Evolutionary conservation across 306 rosid genomes (phyloP), one percentile per base, ranked within the genome.

Genomic region (Cicer yamashitae): DNA sequence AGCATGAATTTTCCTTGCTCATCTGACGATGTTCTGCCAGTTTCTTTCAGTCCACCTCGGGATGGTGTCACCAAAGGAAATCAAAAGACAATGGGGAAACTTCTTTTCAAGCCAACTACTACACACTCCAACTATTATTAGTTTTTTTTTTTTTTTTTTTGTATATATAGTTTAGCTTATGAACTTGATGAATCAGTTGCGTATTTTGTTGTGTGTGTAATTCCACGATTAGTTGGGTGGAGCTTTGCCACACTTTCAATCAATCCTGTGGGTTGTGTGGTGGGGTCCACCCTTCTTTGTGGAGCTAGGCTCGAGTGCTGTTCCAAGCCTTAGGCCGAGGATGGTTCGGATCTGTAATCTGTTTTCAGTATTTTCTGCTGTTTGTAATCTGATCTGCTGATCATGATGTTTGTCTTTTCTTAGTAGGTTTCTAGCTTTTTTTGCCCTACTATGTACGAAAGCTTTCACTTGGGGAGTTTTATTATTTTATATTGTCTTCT

Each of bases 211-310:
- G 5, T 7, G 37, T 9, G 50, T 8, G 3, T 44, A 11, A 71
- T 71, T 54, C 66, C 51, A 50, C 7, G 10, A 12, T 7, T 40
- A 7, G 74, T 72, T 20, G 76, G 92, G 92, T 90, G 89, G 96
- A 84, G 75, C 82, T 52, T 73, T 85, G 91, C 96, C 90, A 90
- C 92, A 25, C 30, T 25, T 25, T 25, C 30, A 25, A 25, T 25
- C 30, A 25, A 25, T 25, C 30, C 30, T 25, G 3, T 25, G 65
- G 82, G 51, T 43, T 71, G 78, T 89, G 96, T 90, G 88, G 85
- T 79, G 66, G 83, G 90, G 62, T 88, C 92, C 96, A 88, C 90
- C 96, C 69, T 73, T 68, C 59, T 53, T 25, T n/a, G 58, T 71
- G 57, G 61, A 69, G 12, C 48, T 67, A 25, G 6, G 14, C 8